Base-by-base conservation (phyloP, 495 filamentous ascomycete genomes). In the Cenococcum geophilum region DNA sequence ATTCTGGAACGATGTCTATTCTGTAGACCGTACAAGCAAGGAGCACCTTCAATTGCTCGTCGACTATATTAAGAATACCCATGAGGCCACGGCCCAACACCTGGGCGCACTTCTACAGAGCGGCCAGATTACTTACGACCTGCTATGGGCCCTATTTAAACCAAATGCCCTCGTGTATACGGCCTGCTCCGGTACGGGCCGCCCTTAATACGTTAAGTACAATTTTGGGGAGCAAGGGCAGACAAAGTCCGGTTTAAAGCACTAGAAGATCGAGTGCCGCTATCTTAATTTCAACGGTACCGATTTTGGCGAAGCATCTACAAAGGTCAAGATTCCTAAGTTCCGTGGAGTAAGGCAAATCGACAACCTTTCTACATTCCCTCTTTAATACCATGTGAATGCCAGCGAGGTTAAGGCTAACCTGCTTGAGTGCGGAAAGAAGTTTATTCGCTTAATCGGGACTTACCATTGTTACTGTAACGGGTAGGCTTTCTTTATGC, bases 131-230 rank as follows among this genome's bases (percentile, higher is more conserved):
- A 77, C 73, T 6, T 79, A 76, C 57, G 74, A 78, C 27, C 70
- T 79, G 32, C 73, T 79, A 20, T 78, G 73, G 76, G 73, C 74
- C n/a, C 64, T 79, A 20, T 78, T 79, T 58, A 72, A 74, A 37
- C 72, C 72, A 57, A 76, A 76, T 54, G 68, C 68, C 1, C 47
- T 71, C 35, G 61, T 77, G 3, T 78, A 75, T 64, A 79, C 76
- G 40, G 76, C 62, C 34, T 79, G 71, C 55, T 61, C 71, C 40
- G 73, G 78, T 34, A 76, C 74, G 27, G 65, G 72, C 50, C 67
- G 78, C 58, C 71, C 73, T 3, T 4, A 21, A 12, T 47, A 12
- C 20, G 14, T 47, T 47, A 47, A n/a, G 10, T 47, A 47, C 20
- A 47, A 47, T 3, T 47, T 12, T n/a, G 10, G 42, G 1, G 10